A percentile compares a stretch with the other conserved stretches of the same genome.
phyloP scores from a whole-genome alignment of 371 early-diverging fungal genomes.

The Fennellomyces sp. region DNA sequence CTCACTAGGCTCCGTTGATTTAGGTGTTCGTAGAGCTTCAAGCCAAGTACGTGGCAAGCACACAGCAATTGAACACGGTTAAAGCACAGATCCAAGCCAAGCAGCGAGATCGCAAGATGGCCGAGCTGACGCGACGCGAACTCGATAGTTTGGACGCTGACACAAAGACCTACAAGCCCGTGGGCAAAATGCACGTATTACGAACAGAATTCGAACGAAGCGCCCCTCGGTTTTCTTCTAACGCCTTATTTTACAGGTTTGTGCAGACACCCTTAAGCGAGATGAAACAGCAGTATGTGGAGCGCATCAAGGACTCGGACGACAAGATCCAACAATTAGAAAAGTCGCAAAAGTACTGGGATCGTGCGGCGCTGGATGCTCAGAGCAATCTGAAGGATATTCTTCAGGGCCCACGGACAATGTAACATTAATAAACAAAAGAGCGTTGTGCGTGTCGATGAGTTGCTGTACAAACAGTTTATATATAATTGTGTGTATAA shows the following conservation, averaged over 20 bases:
- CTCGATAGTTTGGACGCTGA: slow-evolving; percentile 58
- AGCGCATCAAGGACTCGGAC: slow-evolving; percentile 45
- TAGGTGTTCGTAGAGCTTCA: slow-evolving; percentile 70
- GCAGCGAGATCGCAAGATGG: slow-evolving; percentile 74
- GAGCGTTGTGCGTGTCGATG: background rate
- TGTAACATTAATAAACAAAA: slow-evolving; percentile 20
- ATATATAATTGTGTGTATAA: background rate
- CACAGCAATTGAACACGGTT: slow-evolving; percentile 66
- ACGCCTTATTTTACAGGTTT: slow-evolving; percentile 46
- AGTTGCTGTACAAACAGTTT: slow-evolving; percentile 5
- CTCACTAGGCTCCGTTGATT: background rate
- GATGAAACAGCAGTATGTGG: slow-evolving; percentile 59
- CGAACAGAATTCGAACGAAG: background rate
- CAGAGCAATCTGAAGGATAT: slow-evolving; percentile 71
- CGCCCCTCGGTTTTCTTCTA: background rate
- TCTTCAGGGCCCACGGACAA: slow-evolving; percentile 54
- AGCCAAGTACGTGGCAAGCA: slow-evolving; percentile 60
- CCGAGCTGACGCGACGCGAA: slow-evolving; percentile 75
- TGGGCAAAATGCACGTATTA: slow-evolving; percentile 83
- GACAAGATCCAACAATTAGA: slow-evolving; percentile 66
- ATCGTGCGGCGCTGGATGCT: slow-evolving; percentile 68
- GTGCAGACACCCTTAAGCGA: slow-evolving; percentile 61
- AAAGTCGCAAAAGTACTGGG: slow-evolving; percentile 78
- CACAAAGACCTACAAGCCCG: slow-evolving; percentile 71
- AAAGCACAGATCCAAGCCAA: slow-evolving; percentile 71